A percentile compares a stretch with the other conserved stretches of the same genome.
Evolutionary conservation across 495 filamentous ascomycete genomes (phyloP).

Genomic region (Sabuloglossum arenarium): DNA sequence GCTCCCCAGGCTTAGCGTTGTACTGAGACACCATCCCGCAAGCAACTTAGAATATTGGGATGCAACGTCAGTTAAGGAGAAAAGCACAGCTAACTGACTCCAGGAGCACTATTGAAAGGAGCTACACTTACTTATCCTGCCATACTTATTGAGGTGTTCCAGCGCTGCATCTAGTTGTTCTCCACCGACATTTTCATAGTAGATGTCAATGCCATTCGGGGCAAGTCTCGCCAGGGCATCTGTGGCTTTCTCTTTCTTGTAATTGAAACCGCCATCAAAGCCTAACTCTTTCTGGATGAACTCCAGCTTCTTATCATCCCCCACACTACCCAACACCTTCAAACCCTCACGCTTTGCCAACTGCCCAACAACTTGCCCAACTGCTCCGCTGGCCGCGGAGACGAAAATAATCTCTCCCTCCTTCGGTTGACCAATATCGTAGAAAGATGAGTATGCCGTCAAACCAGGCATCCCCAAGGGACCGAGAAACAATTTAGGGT

Average conservation of each 20-base stretch:
- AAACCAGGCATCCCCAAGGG: slow-evolving; percentile 75
- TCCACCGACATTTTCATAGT: slow-evolving; percentile 89
- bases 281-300: slow-evolving; percentile 27
- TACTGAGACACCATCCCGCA: slow-evolving; percentile 64
- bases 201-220: slow-evolving; percentile 77
- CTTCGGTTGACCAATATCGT: slow-evolving; percentile 68
- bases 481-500: slow-evolving; percentile 43
- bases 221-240: slow-evolving; percentile 56
- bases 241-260: slow-evolving; percentile 44
- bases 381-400: slow-evolving; percentile 61
- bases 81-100: neutral
- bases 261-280: slow-evolving; percentile 34
- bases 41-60: slow-evolving; percentile 19
- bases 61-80: neutral
- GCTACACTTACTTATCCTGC: slow-evolving; percentile 43
- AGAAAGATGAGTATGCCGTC: slow-evolving; percentile 61
- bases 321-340: slow-evolving; percentile 54
- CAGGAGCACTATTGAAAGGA: neutral
- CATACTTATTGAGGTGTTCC: slow-evolving; percentile 42
- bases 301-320: slow-evolving; percentile 29
- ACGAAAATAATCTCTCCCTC: slow-evolving; percentile 82
- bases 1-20: slow-evolving; percentile 34
- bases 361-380: slow-evolving; percentile 70
- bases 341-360: slow-evolving; percentile 76
- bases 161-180: slow-evolving; percentile 68